Evolutionary conservation across 345 rosid genomes (phyloP).

Genomic region (Bretschneidera sinensis): DNA sequence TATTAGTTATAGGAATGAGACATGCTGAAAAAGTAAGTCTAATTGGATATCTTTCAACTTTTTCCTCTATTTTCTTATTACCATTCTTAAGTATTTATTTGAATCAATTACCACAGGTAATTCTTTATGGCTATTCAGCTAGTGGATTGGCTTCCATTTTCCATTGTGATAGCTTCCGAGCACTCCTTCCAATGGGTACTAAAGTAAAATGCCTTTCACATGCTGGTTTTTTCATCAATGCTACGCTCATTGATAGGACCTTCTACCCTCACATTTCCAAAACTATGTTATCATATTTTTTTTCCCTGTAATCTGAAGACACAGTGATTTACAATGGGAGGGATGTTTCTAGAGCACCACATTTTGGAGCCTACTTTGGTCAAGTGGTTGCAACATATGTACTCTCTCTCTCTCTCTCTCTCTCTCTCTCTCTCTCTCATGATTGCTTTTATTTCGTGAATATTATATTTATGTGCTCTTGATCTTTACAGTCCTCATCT

Average conservation of each 20-base stretch:
- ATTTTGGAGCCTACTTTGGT: constrained; percentile 50
- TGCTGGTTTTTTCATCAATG: constrained; percentile 87
- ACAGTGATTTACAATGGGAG: constrained; percentile 37
- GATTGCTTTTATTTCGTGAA: not conserved
- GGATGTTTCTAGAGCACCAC: constrained; percentile 65
- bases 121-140: constrained; percentile 93
- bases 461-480: constrained; percentile 3
- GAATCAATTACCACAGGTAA: constrained; percentile 46
- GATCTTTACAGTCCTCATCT: not conserved
- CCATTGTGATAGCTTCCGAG: constrained; percentile 83
- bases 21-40: constrained; percentile 67
- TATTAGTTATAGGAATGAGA: constrained; percentile 80
- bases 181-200: constrained; percentile 56
- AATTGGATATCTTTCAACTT: not conserved
- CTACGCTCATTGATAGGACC: constrained; percentile 42
- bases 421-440: not conserved
- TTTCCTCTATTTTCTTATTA: not conserved
- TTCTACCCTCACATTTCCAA: constrained; percentile 12
- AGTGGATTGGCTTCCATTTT: constrained; percentile 87
- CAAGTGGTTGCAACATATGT: constrained; percentile 84
- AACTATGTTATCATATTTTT: constrained; percentile 1
- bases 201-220: constrained; percentile 90
- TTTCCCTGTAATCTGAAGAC: constrained; percentile 15
- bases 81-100: not conserved
- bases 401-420: constrained; percentile 21